Evolutionary conservation across 2,329 filamentous ascomycete genomes (phyloP), one percentile per base, ranked within the genome.

Genomic region (Aspergillus vadensis): DNA sequence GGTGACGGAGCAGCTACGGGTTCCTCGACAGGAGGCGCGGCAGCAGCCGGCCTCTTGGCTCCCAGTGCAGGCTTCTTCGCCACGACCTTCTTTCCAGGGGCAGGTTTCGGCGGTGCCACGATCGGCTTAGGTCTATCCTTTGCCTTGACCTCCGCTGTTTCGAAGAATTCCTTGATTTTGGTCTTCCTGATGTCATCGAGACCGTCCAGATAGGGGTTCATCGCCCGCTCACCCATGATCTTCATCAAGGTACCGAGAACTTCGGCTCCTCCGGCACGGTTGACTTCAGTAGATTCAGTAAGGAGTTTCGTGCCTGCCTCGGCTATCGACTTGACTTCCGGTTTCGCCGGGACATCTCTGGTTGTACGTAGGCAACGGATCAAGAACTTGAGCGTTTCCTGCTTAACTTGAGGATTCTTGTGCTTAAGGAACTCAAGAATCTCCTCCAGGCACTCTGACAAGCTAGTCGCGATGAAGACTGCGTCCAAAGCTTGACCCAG

Each of bases 391-490:
- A 96, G 89, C 0, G 92, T 96, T 63, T 96, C 93, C 69, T 97
- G 91, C 78, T 99, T 99, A 65, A 99, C 91, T 72, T 97, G 93
- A 0, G 95, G 95, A 73, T 99, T 99, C 79, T 99, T 99, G 83
- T 97, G 91, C 67, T 88, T 88, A 32, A 98, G 79, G 66, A 89
- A 96, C 60, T 95, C 86, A 0, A 91, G 77, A 7, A 92, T 96
- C 64, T 99, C 95, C 72, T 97, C 92, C n/a, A 98, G 79, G 68
- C 91, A 95, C 0, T 99, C 96, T 2, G 87, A 84, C 30, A 99
- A 80, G 65, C 82, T 86, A 0, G 92, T 93, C 0, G 85, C 81
- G 4, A 77, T 72, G 70, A 89, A 88, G 0, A 88, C 82, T 4
- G 86, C 83, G 72, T 99, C 95, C 7, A 98, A 82, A 0, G 93